Evolutionary conservation across 164 flowering plant genomes (phyloP).

Genomic region (Magnolia officinalis): DNA sequence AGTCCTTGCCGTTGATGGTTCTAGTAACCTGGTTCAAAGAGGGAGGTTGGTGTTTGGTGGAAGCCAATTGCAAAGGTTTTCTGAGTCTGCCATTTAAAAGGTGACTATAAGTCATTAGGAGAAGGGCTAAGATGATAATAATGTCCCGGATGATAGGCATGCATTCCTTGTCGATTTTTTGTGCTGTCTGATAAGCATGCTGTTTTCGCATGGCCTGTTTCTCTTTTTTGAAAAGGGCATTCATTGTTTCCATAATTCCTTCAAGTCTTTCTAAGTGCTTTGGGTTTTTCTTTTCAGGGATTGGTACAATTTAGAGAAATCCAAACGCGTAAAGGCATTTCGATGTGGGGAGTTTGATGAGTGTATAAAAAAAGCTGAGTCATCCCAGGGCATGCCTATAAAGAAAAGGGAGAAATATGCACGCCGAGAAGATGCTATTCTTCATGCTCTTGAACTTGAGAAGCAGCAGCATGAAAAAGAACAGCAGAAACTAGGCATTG

Average conservation of each 20-base stretch:
- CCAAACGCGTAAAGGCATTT: conserved; percentile 94
- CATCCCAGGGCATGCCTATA: conserved; percentile 66
- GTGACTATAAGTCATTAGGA: too few relatives aligned
- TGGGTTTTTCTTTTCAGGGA: conserved; percentile 45
- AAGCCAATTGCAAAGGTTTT: too few relatives aligned
- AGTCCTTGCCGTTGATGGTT: too few relatives aligned
- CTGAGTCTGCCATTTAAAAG: too few relatives aligned
- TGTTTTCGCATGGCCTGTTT: neutral
- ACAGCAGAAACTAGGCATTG: conserved; percentile 40
- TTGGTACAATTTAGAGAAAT: conserved; percentile 97
- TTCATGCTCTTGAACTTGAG: conserved; percentile 98
- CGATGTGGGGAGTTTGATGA: conserved; percentile 98
- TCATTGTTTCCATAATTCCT: neutral
- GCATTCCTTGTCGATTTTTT: too few relatives aligned
- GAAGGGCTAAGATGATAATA: too few relatives aligned
- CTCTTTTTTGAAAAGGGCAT: neutral
- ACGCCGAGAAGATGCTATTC: conserved; percentile 97
- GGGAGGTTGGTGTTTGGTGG: too few relatives aligned
- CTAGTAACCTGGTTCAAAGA: too few relatives aligned
- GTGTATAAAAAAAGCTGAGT: conserved; percentile 85
- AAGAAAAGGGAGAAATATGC: conserved; percentile 98
- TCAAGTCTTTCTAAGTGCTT: neutral
- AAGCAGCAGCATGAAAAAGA: conserved; percentile 52
- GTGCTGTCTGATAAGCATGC: too few relatives aligned
- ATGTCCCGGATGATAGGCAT: too few relatives aligned